phyloP scores from a whole-genome alignment of 1,139 yeast species.

The Debaryomyces nepalensis region DNA sequence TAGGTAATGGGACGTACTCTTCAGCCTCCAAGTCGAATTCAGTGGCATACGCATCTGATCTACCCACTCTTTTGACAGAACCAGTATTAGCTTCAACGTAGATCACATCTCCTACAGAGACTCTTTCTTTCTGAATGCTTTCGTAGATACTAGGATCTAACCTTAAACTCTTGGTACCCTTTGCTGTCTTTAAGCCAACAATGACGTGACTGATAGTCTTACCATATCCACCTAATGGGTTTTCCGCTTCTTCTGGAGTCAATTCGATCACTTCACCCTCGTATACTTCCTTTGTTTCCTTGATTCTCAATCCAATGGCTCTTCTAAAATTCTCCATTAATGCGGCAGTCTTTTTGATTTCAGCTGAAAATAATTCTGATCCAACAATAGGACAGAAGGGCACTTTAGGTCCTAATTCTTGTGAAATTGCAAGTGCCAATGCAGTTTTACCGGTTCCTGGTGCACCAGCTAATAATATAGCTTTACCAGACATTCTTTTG shows the following conservation, averaged over 20 bases:
- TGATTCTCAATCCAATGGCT: conserved; percentile 93
- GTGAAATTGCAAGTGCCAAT: conserved; percentile 91
- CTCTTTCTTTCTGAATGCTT: conserved; percentile 93
- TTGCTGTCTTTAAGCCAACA: conserved; percentile 92
- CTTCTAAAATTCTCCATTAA: conserved; percentile 97
- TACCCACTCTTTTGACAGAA: conserved; percentile 94
- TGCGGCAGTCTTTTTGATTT: conserved; percentile 95
- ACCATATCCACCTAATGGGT: conserved; percentile 97
- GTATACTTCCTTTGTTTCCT: conserved; percentile 96
- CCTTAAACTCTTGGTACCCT: conserved; percentile 91
- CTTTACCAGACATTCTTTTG: conserved; percentile 93
- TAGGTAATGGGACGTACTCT: conserved; percentile 97
- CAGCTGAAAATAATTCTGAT: conserved; percentile 92
- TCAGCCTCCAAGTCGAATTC: conserved; percentile 98
- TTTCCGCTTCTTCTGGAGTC: conserved; percentile 96
- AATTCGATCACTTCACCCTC: conserved; percentile 98
- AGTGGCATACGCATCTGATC: conserved; percentile 97
- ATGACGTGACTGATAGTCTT: conserved; percentile 94
- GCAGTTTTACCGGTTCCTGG: conserved; percentile 99
- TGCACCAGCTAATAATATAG: conserved; percentile 93
- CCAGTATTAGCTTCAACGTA: conserved; percentile 98
- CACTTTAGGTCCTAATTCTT: conserved; percentile 96
- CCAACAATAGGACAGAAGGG: conserved; percentile 99
- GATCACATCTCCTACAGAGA: conserved; percentile 93
- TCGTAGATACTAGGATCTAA: conserved; percentile 96